Evolutionary conservation across 768 basidiomycete genomes (phyloP).

Genomic region (Russula vinacea): DNA sequence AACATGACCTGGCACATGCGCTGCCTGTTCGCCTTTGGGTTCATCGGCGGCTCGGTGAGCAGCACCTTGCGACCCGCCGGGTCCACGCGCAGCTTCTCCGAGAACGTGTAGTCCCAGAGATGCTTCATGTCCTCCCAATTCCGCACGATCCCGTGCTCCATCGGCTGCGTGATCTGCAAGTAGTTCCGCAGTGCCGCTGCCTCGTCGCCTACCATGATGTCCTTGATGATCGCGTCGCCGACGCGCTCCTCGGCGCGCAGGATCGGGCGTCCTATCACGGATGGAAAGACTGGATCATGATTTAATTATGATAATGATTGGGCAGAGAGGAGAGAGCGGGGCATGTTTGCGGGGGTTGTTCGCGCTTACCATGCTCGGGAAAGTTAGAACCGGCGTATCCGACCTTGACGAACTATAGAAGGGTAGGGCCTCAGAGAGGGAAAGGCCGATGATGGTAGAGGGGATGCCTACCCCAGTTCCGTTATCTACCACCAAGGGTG

Average conservation of each 20-base stretch:
- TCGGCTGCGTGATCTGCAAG: conserved; percentile 94
- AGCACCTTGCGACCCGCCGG: conserved; percentile 84
- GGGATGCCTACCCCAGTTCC: conserved; percentile 54
- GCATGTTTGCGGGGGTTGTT: background rate
- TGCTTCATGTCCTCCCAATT: conserved; percentile 99
- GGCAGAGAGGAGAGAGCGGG: background rate
- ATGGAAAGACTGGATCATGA: conserved; percentile 74
- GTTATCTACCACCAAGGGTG: conserved; percentile 57
- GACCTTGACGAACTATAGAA: conserved; percentile 56
- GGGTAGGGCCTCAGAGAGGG: background rate
- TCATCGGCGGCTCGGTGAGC: conserved; percentile 99
- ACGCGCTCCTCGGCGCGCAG: conserved; percentile 96
- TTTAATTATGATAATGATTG: background rate
- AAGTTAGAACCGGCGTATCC: conserved; percentile 65
- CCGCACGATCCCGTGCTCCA: conserved; percentile 98
- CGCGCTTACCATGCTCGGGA: conserved; percentile 51
- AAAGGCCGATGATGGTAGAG: background rate
- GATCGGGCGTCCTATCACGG: conserved; percentile 95
- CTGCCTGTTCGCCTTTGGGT: conserved; percentile 89
- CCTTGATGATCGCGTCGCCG: conserved; percentile 81
- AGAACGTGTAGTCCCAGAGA: conserved; percentile 97
- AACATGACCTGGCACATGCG: conserved; percentile 99
- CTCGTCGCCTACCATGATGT: conserved; percentile 98
- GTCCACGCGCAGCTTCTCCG: conserved; percentile 90
- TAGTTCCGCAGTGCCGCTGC: conserved; percentile 92